phyloP scores from a whole-genome alignment of 2,329 filamentous ascomycete genomes.

The Anisogramma anomala region DNA sequence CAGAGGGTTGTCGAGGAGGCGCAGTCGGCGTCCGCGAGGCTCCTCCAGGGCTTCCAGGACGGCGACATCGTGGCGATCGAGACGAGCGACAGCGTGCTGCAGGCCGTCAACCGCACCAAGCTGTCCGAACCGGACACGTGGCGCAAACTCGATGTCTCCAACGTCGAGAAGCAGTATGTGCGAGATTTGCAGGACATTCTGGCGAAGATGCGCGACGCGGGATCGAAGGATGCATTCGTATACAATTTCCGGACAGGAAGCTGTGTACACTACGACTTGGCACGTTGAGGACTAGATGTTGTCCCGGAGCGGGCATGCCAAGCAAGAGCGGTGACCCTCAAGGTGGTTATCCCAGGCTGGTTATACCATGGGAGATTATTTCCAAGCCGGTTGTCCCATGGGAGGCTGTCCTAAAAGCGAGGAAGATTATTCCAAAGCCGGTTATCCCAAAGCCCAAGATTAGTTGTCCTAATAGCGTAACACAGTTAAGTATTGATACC shows the following conservation, averaged over 20 bases:
- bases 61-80: conserved; percentile 82
- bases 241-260: conserved; percentile 83
- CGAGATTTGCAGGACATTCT: conserved; percentile 73
- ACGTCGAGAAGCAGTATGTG: conserved; percentile 70
- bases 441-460: no score
- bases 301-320: no score
- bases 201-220: conserved; percentile 45
- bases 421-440: no score
- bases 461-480: no score
- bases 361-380: no score
- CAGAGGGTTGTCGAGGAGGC: conserved; percentile 76
- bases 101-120: conserved; percentile 60
- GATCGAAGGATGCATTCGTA: conserved; percentile 65
- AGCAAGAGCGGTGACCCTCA: no score
- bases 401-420: no score
- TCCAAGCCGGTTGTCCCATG: no score
- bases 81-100: conserved; percentile 71
- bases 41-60: conserved; percentile 59
- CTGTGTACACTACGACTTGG: conserved; percentile 77
- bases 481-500: no score
- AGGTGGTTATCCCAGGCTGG: no score
- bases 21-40: conserved; percentile 43
- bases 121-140: conserved; percentile 75
- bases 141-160: conserved; percentile 65
- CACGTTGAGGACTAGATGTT: background rate